A percentile compares a stretch with the other conserved stretches of the same genome.
Evolutionary conservation across 371 early-diverging fungal species (phyloP).

Genomic region (Mucor saturninus): DNA sequence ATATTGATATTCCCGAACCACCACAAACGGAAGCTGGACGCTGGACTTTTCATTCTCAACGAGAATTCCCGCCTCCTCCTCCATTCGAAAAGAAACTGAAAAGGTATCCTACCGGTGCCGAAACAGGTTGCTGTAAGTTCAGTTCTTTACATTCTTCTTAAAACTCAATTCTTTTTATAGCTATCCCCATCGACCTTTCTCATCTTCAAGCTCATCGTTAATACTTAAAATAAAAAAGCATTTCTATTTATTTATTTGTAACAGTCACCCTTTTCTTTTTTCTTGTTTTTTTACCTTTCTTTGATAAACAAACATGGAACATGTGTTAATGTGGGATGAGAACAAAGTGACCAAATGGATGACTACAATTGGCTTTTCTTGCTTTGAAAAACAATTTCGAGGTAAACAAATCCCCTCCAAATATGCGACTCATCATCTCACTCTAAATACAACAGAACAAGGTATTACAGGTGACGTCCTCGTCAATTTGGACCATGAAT

Average conservation of each 20-base stretch:
- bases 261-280: constrained; percentile 8
- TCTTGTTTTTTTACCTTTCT: not conserved
- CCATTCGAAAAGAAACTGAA: constrained; percentile 49
- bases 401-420: constrained; percentile 35
- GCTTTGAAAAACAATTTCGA: constrained; percentile 63
- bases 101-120: constrained; percentile 53
- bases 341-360: constrained; percentile 66
- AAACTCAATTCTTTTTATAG: constrained; percentile 15
- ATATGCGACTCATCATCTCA: not conserved
- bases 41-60: constrained; percentile 57
- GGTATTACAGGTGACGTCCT: constrained; percentile 92
- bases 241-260: too few species aligned
- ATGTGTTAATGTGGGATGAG: constrained; percentile 66
- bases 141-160: not conserved
- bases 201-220: constrained; percentile 34
- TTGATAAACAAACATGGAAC: constrained; percentile 20
- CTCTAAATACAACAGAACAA: constrained; percentile 65
- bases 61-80: constrained; percentile 54
- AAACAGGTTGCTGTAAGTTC: constrained; percentile 55
- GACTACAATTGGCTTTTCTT: constrained; percentile 57
- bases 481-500: constrained; percentile 87
- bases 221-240: not conserved
- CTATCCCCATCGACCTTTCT: constrained; percentile 47
- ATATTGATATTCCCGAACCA: constrained; percentile 51
- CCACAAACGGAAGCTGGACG: constrained; percentile 55